phyloP scores from a whole-genome alignment of 768 basidiomycete species.

The Hygrocybe punicea region DNA sequence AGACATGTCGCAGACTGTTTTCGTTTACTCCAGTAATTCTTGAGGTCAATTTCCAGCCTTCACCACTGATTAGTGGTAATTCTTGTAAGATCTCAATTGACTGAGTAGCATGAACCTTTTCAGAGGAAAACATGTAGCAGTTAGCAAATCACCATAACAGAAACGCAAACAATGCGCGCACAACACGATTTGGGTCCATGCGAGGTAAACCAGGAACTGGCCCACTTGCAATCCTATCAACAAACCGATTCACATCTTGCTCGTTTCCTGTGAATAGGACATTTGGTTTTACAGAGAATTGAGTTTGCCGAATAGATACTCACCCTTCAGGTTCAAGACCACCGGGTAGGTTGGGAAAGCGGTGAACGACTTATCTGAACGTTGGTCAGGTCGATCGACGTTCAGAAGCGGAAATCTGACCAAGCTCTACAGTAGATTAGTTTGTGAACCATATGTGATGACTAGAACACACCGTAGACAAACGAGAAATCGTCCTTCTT shows the following conservation, averaged over 20 bases:
- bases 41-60: slow-evolving; percentile 72
- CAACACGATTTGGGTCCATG: slow-evolving; percentile 66
- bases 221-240: slow-evolving; percentile 43
- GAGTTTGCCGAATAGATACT: background rate
- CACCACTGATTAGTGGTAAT: slow-evolving; percentile 70
- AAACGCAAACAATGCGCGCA: slow-evolving; percentile 32
- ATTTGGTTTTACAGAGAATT: background rate
- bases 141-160: background rate
- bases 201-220: slow-evolving; percentile 65
- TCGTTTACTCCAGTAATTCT: slow-evolving; percentile 70
- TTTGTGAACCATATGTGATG: background rate
- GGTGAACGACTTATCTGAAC: slow-evolving; percentile 62
- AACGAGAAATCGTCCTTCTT: slow-evolving; percentile 67
- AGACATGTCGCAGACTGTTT: slow-evolving; percentile 71
- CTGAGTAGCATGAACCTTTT: slow-evolving; percentile 76
- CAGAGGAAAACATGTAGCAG: background rate
- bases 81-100: slow-evolving; percentile 75
- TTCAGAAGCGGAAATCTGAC: slow-evolving; percentile 31
- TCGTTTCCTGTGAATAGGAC: slow-evolving; percentile 57
- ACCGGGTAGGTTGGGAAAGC: slow-evolving; percentile 86
- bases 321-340: slow-evolving; percentile 44
- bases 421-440: slow-evolving; percentile 43
- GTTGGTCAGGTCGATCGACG: background rate
- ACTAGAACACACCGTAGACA: slow-evolving; percentile 57
- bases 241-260: slow-evolving; percentile 69